Conservation (phyloP, 768 basidiomycete genomes). For the Phanerodontia chrysosporium region DNA sequence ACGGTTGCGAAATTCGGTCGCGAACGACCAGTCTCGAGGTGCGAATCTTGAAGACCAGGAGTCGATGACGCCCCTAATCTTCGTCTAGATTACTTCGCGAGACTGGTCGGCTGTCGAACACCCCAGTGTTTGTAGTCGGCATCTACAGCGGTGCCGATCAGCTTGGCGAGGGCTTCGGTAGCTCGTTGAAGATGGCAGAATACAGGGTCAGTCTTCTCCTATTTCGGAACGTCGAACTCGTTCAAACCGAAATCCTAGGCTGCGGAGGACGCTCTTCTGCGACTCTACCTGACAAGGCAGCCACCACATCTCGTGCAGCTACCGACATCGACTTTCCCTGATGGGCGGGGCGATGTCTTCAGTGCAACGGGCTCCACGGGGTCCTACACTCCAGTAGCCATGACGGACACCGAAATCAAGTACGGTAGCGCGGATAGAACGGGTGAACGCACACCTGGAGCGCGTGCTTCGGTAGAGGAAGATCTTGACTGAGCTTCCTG, state of each 20-base stretch:
- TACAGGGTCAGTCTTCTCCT: constrained; percentile 57
- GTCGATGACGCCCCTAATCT: neutral
- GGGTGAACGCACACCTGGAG: constrained; percentile 16
- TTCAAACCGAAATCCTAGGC: constrained; percentile 46
- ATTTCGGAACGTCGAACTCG: neutral
- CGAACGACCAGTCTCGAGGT: constrained; percentile 70
- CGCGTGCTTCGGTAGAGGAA: constrained; percentile 13
- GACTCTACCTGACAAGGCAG: constrained; percentile 77
- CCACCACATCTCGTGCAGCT: constrained; percentile 65
- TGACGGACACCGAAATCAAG: constrained; percentile 61
- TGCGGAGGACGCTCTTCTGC: constrained; percentile 79
- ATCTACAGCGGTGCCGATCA: constrained; percentile 81
- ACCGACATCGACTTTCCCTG: constrained; percentile 72
- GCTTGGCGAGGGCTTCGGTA: constrained; percentile 93
- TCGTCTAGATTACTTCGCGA: constrained; percentile 75
- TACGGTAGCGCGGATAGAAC: constrained; percentile 67
- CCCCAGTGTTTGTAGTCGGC: constrained; percentile 94
- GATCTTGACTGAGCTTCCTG: constrained; percentile 12
- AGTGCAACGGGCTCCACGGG: constrained; percentile 36
- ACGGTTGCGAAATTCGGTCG: constrained; percentile 68
- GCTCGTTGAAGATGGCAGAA: constrained; percentile 91
- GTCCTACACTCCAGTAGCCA: constrained; percentile 47
- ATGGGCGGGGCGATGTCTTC: constrained; percentile 51
- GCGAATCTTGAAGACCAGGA: constrained; percentile 15
- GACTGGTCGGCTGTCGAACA: constrained; percentile 86